Evolutionary conservation across 345 rosid genomes (phyloP).

Genomic region (Adansonia digitata): DNA sequence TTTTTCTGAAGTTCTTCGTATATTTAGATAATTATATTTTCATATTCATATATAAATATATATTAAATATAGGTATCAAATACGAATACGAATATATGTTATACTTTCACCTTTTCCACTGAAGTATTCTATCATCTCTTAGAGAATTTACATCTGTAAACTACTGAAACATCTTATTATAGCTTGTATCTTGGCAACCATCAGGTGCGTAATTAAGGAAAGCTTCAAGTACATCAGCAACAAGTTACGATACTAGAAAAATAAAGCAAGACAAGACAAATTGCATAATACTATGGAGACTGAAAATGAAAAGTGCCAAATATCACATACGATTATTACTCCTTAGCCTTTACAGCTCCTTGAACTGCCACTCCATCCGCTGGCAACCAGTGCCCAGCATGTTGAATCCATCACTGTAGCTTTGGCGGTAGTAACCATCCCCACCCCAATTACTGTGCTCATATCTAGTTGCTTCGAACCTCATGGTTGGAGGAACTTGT

Average conservation of each 20-base stretch:
- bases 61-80: too few species aligned
- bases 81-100: too few species aligned
- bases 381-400: background rate
- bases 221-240: background rate
- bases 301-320: background rate
- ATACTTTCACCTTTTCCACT: background rate
- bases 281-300: background rate
- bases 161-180: background rate
- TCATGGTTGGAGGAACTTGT: background rate
- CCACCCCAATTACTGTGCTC: background rate
- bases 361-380: constrained; percentile 1
- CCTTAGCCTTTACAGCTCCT: background rate
- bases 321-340: background rate
- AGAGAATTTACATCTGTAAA: background rate
- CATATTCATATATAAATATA: too few species aligned
- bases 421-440: constrained; percentile 1
- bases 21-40: too few species aligned
- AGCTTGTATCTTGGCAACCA: background rate
- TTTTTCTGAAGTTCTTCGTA: too few species aligned
- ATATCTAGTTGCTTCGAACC: background rate
- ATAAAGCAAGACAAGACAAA: too few species aligned
- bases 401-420: background rate
- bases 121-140: too few species aligned
- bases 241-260: background rate
- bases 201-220: background rate